These are phyloP conservation scores for Hordeum marinum DNA, from an alignment of 176 grass and related monocot species.

Conservation along the genomic window DNA sequence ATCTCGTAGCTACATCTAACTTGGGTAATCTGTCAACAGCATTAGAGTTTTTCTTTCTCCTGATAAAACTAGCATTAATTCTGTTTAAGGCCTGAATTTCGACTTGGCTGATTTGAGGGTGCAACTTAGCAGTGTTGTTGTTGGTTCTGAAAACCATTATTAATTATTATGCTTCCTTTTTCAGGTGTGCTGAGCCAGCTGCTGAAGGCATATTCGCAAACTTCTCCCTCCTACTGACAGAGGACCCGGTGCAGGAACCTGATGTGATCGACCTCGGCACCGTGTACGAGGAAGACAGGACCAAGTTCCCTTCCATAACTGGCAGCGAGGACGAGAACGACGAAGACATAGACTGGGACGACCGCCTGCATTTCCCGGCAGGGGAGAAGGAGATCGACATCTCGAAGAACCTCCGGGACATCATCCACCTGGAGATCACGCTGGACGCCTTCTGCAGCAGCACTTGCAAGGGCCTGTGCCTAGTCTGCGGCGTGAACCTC, in stretches of 20 bases:
- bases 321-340: conserved; percentile 27
- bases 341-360: conserved; percentile 69
- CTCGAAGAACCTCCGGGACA: conserved; percentile 74
- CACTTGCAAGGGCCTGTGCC: conserved; percentile 70
- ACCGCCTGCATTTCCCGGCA: conserved; percentile 64
- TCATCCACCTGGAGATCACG: conserved; percentile 55
- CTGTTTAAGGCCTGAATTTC: neutral
- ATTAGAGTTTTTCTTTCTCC: too few relatives aligned
- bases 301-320: conserved; percentile 3
- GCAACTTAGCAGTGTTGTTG: neutral
- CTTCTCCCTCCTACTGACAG: conserved; percentile 61
- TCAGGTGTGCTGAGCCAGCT: conserved; percentile 63
- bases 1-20: too few relatives aligned
- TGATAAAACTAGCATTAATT: too few relatives aligned
- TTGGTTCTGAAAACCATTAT: neutral
- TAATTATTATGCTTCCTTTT: neutral
- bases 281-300: conserved; percentile 31
- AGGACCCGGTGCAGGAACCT: conserved; percentile 62
- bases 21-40: too few relatives aligned
- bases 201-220: conserved; percentile 67
- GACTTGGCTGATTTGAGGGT: neutral
- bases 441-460: conserved; percentile 55
- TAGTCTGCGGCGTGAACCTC: neutral
- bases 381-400: conserved; percentile 69
- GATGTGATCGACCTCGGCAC: conserved; percentile 44